Evolutionary conservation across 768 basidiomycete species (phyloP), one percentile per base, ranked within the genome.

Genomic region (Suillus discolor): DNA sequence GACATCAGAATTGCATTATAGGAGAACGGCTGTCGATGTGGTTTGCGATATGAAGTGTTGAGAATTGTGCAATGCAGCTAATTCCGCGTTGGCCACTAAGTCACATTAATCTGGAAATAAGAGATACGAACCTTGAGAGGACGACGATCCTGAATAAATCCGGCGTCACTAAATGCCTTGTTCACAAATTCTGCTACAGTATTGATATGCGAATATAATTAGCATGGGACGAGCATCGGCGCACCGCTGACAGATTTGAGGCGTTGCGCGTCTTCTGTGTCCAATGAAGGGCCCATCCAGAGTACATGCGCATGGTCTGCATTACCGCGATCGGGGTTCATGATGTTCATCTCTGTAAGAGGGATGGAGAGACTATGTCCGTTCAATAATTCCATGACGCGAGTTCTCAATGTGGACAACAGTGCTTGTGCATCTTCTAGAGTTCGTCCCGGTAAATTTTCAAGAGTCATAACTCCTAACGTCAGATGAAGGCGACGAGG

Each of bases 391-490:
- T 77, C 73, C n/a, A 75, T 71, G 31, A 92, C 81, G 11, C 70
- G 74, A n/a, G 79, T 75, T n/a, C 62, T 66, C 34, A 78, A 67
- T 13, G 72, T 80, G 2, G 69, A 70, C 15, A 88, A 74, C 39
- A 88, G 79, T 8, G 74, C 70, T 9, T 86, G 77, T 0, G 85
- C 86, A 3, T 73, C 74, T 0, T 73, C 38, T 9, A 85, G 70
- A 0, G 84, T 83, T 59, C 62, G 73, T 4, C 53, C 53, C 39
- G 54, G 59, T 1, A 78, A 70, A 20, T 72, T 68, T 8, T 75
- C 73, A 41, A 92, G 85, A 0, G 84, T 77, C 88, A 93, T 89
- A 1, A 92, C 90, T 1, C 91, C 91, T 2, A 93, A 77, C 0
- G 91, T 93, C 64, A 93, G 75, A 74, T 93, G 91, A 51, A 92